Percentiles rank a stretch among this genome's conserved stretches.
Evolutionary conservation across 2,329 filamentous ascomycete genomes (phyloP).

Genomic region (Akanthomyces dipterigenus): DNA sequence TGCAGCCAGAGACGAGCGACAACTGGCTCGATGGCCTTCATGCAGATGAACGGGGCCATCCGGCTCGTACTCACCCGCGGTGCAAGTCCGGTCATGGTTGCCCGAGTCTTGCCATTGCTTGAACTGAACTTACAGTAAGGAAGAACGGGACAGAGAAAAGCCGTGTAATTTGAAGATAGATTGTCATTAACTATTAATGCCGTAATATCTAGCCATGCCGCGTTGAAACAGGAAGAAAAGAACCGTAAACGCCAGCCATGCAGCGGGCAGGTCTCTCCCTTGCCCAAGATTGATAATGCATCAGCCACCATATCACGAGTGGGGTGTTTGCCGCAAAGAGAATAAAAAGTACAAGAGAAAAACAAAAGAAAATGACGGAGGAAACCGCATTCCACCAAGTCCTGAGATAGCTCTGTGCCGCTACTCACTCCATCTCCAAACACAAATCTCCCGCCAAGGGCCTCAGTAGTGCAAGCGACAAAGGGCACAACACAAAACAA

Average conservation of each 20-base stretch:
- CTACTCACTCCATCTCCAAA: background rate
- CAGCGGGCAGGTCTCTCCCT: background rate
- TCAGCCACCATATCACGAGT: background rate
- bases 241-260: conserved; percentile 7
- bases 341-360: background rate
- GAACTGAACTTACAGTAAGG: too few relatives aligned
- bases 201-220: background rate
- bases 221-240: background rate
- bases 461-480: background rate
- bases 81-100: too few relatives aligned
- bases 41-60: background rate
- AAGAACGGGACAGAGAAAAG: background rate
- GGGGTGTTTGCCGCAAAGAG: background rate
- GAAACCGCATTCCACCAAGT: background rate
- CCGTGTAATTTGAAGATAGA: background rate
- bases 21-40: background rate
- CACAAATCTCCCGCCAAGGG: background rate
- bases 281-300: conserved; percentile 1
- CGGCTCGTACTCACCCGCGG: background rate
- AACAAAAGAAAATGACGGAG: background rate
- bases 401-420: background rate
- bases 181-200: background rate
- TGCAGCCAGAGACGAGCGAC: background rate
- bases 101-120: too few relatives aligned
- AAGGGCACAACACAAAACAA: background rate